Percentiles rank a stretch among this genome's conserved stretches.
phyloP scores from a whole-genome alignment of 257 asterid genomes.

The Primulina eburnea region DNA sequence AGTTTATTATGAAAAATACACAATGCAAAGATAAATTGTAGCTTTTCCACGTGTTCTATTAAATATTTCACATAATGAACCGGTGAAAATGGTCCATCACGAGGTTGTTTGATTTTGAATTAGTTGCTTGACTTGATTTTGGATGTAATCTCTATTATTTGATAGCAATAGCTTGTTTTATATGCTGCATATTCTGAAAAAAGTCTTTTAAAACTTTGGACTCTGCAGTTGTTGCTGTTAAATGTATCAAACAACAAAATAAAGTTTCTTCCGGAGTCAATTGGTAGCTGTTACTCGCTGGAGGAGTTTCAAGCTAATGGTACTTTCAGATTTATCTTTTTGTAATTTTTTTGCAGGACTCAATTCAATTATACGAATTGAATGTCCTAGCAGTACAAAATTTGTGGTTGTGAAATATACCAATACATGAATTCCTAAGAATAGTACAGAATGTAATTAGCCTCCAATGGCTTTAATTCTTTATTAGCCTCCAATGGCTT shows the following conservation, averaged over 20 bases:
- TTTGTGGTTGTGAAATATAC: neutral
- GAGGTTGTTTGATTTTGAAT: neutral
- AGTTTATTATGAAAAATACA: too few relatives aligned
- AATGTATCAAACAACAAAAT: conserved; percentile 85
- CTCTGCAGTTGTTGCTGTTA: conserved; percentile 77
- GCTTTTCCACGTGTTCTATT: neutral
- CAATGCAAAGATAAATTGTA: neutral
- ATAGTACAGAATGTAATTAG: neutral
- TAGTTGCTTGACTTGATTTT: neutral
- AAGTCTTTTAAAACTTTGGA: conserved; percentile 21
- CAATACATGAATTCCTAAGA: neutral
- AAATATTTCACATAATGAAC: neutral
- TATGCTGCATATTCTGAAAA: conserved; percentile 2
- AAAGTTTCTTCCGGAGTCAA: conserved; percentile 81
- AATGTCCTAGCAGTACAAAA: neutral
- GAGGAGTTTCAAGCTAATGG: conserved; percentile 99
- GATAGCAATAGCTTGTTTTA: neutral
- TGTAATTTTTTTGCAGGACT: neutral
- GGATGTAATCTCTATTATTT: conserved; percentile 15
- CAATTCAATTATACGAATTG: neutral
- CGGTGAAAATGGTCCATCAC: neutral
- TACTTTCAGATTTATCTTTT: conserved; percentile 32
- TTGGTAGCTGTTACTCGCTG: conserved; percentile 91
- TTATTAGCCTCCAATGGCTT: neutral
- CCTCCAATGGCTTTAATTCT: neutral